A percentile compares a stretch with the other conserved stretches of the same genome.
These are phyloP conservation scores for Plasmodium cynomolgi DNA, from an alignment of 169 alveolate genomes.

Conservation along the genomic window DNA sequence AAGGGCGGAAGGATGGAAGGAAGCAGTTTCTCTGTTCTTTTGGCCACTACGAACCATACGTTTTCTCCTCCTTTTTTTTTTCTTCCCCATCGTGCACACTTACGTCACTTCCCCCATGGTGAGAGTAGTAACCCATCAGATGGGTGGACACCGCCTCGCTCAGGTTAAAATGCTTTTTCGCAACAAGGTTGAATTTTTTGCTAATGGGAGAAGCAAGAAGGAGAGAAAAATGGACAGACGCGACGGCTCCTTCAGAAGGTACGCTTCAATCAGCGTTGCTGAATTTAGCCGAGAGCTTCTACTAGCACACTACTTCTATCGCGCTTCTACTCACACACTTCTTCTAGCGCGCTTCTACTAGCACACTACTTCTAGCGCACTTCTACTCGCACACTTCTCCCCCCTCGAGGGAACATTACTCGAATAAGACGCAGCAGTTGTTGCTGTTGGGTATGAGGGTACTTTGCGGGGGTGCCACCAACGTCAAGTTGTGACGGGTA, in stretches of 20 bases:
- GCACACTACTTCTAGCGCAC: background rate
- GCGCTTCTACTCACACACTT: background rate
- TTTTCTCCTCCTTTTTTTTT: background rate
- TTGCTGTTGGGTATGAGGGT: background rate
- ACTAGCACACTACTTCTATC: too few species aligned
- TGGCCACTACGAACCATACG: background rate
- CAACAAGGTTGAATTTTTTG: slow-evolving; percentile 15
- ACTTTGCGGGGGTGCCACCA: background rate
- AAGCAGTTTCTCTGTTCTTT: background rate
- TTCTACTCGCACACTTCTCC: background rate
- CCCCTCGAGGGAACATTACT: slow-evolving; percentile 1
- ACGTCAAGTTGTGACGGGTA: background rate
- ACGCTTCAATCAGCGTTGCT: background rate
- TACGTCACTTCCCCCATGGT: slow-evolving; percentile 17
- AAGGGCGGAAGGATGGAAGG: too few species aligned
- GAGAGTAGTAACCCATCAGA: slow-evolving; percentile 14
- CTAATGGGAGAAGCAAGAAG: slow-evolving; percentile 2
- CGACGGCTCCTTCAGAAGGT: background rate
- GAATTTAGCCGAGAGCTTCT: background rate
- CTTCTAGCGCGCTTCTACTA: background rate
- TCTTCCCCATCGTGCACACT: background rate
- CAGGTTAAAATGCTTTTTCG: slow-evolving; percentile 1
- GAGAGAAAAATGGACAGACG: background rate
- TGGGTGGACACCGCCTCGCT: slow-evolving; percentile 12
- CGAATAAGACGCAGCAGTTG: slow-evolving; percentile 43